Evolutionary conservation across 2,329 filamentous ascomycete species (phyloP).

Genomic region (Incumbomyces delicatus): DNA sequence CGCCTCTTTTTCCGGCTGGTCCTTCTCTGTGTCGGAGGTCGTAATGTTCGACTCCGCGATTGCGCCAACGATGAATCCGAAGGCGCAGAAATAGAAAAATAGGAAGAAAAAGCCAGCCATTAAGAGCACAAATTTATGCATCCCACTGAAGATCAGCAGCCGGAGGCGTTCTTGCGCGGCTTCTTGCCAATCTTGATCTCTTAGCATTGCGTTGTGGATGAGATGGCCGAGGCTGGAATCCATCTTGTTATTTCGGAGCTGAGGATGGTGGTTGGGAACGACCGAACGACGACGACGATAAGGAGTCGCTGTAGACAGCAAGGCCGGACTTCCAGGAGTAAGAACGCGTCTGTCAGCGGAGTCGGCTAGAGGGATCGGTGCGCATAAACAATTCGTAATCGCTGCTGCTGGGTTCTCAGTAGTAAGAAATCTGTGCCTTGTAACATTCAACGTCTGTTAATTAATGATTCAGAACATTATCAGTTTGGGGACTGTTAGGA

Average conservation of each 20-base stretch:
- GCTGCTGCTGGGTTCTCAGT: no score
- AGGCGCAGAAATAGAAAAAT: constrained; percentile 4
- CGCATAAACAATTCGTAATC: no score
- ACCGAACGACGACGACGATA: no score
- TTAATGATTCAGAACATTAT: no score
- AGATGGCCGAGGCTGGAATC: background rate
- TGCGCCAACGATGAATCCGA: constrained; percentile 3
- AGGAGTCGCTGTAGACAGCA: no score
- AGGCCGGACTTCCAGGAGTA: no score
- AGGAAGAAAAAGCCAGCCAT: constrained; percentile 6
- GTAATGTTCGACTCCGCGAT: background rate
- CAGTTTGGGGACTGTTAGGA: no score
- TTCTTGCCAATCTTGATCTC: background rate
- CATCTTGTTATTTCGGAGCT: background rate
- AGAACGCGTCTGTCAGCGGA: no score
- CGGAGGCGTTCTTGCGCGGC: background rate
- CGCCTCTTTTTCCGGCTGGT: background rate
- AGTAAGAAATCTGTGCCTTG: no score
- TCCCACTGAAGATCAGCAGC: background rate
- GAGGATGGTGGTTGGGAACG: background rate
- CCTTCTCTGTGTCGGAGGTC: background rate
- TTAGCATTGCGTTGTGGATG: background rate
- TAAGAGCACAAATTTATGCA: background rate
- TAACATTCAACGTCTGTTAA: no score
- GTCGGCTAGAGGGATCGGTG: no score